Percentiles rank a stretch among this genome's conserved stretches.
Conservation (phyloP, 768 basidiomycete genomes). For the Amanita fuliginea region DNA sequence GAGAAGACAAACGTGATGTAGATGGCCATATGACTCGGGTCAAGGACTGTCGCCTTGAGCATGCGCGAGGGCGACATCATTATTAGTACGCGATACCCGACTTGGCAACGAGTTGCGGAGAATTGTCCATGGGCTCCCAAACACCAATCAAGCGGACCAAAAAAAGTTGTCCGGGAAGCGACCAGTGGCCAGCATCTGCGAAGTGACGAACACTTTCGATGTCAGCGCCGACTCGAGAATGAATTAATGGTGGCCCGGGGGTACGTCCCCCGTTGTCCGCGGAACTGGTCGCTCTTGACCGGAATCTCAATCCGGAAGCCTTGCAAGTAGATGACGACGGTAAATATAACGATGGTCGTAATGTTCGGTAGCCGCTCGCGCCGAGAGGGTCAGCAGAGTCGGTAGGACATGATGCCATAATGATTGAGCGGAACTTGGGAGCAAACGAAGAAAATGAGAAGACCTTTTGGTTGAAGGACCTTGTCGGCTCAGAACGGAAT, state of each 20-base stretch:
- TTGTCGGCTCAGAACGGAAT: slow-evolving; percentile 18
- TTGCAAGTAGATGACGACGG: slow-evolving; percentile 94
- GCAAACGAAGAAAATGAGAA: slow-evolving; percentile 99
- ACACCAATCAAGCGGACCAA: slow-evolving; percentile 85
- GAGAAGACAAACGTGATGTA: slow-evolving; percentile 90
- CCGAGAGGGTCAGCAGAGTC: slow-evolving; percentile 98
- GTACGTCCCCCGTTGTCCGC: slow-evolving; percentile 92
- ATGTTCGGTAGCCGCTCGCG: slow-evolving; percentile 92
- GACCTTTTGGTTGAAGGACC: slow-evolving; percentile 97
- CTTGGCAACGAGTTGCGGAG: slow-evolving; percentile 80
- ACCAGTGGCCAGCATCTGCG: slow-evolving; percentile 88
- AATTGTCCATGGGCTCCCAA: slow-evolving; percentile 99
- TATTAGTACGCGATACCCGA: slow-evolving; percentile 95
- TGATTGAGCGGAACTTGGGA: slow-evolving; percentile 96
- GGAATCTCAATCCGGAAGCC: slow-evolving; percentile 99
- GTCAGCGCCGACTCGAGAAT: slow-evolving; percentile 95
- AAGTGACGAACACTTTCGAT: slow-evolving; percentile 90
- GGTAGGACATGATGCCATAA: slow-evolving; percentile 99
- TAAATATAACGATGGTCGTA: slow-evolving; percentile 88
- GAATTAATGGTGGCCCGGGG: no score
- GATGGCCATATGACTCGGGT: slow-evolving; percentile 87
- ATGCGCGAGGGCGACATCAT: slow-evolving; percentile 99
- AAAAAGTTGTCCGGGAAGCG: slow-evolving; percentile 84
- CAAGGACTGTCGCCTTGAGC: slow-evolving; percentile 73
- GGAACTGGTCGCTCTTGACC: slow-evolving; percentile 92